Evolutionary conservation across 2,329 filamentous ascomycete species (phyloP), one percentile per base, ranked within the genome.

Genomic region (Gaeumannomyces sp.): DNA sequence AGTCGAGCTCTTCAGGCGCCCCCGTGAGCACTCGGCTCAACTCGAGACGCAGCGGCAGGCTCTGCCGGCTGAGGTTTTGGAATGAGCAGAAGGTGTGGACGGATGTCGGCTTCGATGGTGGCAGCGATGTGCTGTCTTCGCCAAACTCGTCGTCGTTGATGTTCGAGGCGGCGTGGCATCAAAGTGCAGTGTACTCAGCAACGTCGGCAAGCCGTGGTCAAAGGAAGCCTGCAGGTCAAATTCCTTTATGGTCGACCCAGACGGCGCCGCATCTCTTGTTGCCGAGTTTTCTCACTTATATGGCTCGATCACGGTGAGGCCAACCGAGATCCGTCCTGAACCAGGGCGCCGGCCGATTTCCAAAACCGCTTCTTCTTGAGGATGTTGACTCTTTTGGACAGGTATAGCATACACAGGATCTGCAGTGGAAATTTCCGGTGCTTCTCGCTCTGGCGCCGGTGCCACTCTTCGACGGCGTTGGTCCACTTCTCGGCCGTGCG

Each of bases 341-440:
- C 80, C 65, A 87, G 76, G 6, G 80, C 77, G 0, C 85, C 84
- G 1, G 85, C 78, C 56, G 80, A 78, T 22, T 83, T 85, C 85
- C 85, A 87, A 73, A 85, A 87, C 16, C 83, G 79, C 78, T 87
- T 87, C 79, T 87, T 87, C 77, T 87, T 72, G 68, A 87, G 81
- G 2, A 82, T 84, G 73, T 88, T 88, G 68, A 87, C 81, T 35
- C 83, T 78, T 77, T 87, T 87, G 59, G 82, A 83, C 2, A 87
- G 79, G 68, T 86, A 87, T n/a, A 85, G 70, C 38, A 88, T 75
- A 68, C 85, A 87, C 16, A 80, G 78, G 22, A 87, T 81, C 72
- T 87, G 85, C 71, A 85, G 72, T 87, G 83, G 19, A 87, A 87
- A 78, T 59, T 80, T 79, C 60, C 85, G 81, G 68, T 87, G 84